Evolutionary conservation across 1,139 yeast genomes (phyloP).

Genomic region (Geotrichum aggregatum): DNA sequence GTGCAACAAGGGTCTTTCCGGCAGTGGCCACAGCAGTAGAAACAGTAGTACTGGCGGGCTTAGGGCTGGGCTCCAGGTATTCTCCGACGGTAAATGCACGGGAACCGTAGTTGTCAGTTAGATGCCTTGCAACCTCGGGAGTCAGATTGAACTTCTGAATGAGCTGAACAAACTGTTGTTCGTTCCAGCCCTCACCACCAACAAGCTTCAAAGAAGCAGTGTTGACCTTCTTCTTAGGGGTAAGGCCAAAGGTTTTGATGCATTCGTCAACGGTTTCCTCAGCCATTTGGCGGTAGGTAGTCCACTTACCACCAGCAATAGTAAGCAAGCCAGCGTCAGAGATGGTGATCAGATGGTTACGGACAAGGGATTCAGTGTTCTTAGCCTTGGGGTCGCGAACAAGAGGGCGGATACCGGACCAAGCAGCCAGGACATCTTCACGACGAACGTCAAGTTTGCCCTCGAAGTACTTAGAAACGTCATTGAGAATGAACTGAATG

Average conservation of each 20-base stretch:
- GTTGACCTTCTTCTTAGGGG: conserved; percentile 48
- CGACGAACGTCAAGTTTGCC: conserved; percentile 78
- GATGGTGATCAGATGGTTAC: conserved; percentile 77
- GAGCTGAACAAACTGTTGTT: conserved; percentile 70
- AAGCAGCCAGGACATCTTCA: conserved; percentile 88
- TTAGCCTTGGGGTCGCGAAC: conserved; percentile 77
- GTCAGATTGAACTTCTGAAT: conserved; percentile 76
- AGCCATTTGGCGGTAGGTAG: conserved; percentile 97
- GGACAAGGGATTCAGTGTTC: conserved; percentile 73
- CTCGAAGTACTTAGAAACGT: conserved; percentile 76
- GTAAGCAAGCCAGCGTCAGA: conserved; percentile 76
- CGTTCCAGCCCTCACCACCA: conserved; percentile 68
- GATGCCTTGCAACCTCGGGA: conserved; percentile 72
- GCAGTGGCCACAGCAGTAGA: conserved; percentile 35
- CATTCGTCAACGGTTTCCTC: conserved; percentile 84
- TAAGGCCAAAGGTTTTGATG: conserved; percentile 49
- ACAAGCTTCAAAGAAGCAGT: conserved; percentile 61
- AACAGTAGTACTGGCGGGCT: conserved; percentile 34
- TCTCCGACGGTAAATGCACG: conserved; percentile 69
- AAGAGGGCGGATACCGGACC: conserved; percentile 96
- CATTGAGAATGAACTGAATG: conserved; percentile 80
- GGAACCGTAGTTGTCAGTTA: conserved; percentile 84
- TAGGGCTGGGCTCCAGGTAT: conserved; percentile 39
- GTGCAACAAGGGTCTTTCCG: conserved; percentile 45
- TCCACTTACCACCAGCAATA: conserved; percentile 97